Evolutionary conservation across 768 basidiomycete species (phyloP).

Genomic region (Rhodocollybia butyracea): DNA sequence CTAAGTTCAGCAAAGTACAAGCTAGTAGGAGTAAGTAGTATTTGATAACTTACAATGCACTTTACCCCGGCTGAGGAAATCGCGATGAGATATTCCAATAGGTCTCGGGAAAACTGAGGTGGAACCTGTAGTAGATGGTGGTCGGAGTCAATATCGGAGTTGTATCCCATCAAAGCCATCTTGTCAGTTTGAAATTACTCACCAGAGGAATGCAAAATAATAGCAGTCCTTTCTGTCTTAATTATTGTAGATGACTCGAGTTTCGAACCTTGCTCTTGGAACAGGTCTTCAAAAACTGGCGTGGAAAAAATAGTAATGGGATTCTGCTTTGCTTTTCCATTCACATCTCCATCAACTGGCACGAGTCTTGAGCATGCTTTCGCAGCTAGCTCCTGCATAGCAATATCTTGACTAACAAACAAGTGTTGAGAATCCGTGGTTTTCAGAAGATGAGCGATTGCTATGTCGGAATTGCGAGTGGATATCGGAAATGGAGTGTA

Average conservation of each 20-base stretch:
- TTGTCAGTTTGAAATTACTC: too few relatives aligned
- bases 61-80: too few relatives aligned
- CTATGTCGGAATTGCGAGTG: slow-evolving; percentile 27
- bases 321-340: neutral
- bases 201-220: slow-evolving; percentile 1
- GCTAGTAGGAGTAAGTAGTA: too few relatives aligned
- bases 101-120: neutral
- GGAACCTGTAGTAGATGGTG: neutral
- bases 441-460: slow-evolving; percentile 24
- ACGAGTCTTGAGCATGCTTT: neutral
- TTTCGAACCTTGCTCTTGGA: neutral
- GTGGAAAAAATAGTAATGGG: too few relatives aligned
- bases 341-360: too few relatives aligned
- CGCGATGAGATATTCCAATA: neutral
- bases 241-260: neutral
- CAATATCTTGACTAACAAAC: neutral
- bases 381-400: too few relatives aligned
- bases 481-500: slow-evolving; percentile 29
- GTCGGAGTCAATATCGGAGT: too few relatives aligned
- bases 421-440: slow-evolving; percentile 12
- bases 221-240: neutral
- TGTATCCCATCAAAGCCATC: too few relatives aligned
- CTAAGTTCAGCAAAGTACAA: too few relatives aligned
- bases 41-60: neutral
- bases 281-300: neutral